phyloP scores from a whole-genome alignment of 176 grass and related monocot genomes.

The Miscanthus lutarioriparius region DNA sequence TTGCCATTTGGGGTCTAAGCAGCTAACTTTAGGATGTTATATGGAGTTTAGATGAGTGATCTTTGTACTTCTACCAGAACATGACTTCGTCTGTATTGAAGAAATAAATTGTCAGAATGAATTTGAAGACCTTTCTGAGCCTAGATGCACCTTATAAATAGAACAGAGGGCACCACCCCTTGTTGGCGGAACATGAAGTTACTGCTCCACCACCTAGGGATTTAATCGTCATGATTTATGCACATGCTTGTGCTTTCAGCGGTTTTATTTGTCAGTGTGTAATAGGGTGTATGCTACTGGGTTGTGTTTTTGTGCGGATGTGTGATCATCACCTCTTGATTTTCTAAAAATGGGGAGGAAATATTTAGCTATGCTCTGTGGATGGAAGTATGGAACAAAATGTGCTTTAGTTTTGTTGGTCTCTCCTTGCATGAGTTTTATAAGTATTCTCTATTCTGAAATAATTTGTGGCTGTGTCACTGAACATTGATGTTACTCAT shows the following conservation, averaged over 20 bases:
- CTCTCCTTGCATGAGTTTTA: not conserved
- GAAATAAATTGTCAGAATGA: not conserved
- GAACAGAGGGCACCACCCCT: not conserved
- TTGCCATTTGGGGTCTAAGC: not conserved
- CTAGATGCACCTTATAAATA: not conserved
- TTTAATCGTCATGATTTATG: not conserved
- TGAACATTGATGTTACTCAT: conserved; percentile 16
- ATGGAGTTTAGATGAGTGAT: not conserved
- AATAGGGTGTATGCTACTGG: not conserved
- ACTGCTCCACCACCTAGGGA: not conserved
- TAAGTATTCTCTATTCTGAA: not conserved
- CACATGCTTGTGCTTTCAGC: not conserved
- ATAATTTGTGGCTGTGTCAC: not conserved
- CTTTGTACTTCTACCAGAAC: not conserved
- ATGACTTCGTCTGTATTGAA: not conserved
- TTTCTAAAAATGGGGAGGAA: not conserved
- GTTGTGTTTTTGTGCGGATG: not conserved
- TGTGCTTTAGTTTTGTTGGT: not conserved
- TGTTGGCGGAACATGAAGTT: not conserved
- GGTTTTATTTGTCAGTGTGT: not conserved
- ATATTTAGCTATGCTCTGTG: not conserved
- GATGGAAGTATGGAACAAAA: not conserved
- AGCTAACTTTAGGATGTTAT: conserved; percentile 5
- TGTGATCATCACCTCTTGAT: not conserved
- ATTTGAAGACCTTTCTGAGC: not conserved